Evolutionary conservation across 768 basidiomycete species (phyloP).

Genomic region (Dentipellis sp.): DNA sequence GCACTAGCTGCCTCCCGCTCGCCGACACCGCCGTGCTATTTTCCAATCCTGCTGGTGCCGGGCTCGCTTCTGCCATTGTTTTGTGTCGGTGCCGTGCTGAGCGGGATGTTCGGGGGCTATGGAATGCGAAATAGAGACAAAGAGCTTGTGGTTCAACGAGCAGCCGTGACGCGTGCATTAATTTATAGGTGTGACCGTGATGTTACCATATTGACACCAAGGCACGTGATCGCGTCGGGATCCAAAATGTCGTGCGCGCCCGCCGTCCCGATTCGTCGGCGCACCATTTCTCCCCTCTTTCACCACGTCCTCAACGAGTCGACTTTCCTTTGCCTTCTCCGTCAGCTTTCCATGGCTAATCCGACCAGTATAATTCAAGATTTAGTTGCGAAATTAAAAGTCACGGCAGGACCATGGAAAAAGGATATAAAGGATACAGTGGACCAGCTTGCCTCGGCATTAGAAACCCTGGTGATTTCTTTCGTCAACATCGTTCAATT

Average conservation of each 20-base stretch:
- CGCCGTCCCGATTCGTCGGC: too few relatives aligned
- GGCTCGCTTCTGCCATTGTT: not conserved
- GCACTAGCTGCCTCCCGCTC: not conserved
- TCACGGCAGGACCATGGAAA: conserved; percentile 13
- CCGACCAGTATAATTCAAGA: conserved; percentile 2
- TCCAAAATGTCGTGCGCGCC: not conserved
- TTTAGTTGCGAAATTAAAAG: conserved; percentile 7
- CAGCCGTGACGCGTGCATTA: not conserved
- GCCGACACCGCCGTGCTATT: not conserved
- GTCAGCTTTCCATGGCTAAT: not conserved
- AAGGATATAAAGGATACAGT: conserved; percentile 9
- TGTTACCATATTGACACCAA: conserved; percentile 5
- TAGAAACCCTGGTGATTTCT: not conserved
- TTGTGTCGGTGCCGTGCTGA: not conserved
- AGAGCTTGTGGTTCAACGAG: not conserved
- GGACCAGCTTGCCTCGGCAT: not conserved
- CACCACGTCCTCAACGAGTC: not conserved
- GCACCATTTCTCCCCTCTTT: not conserved
- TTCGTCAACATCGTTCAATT: not conserved
- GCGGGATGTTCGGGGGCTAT: not conserved
- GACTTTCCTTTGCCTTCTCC: too few relatives aligned
- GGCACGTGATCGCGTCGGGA: not conserved
- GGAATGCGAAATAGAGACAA: not conserved
- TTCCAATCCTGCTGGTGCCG: not conserved
- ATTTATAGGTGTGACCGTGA: not conserved